Percentiles rank a stretch among this genome's conserved stretches.
Evolutionary conservation across 495 filamentous ascomycete genomes (phyloP).

Genomic region (Amphirosellinia nigrospora): DNA sequence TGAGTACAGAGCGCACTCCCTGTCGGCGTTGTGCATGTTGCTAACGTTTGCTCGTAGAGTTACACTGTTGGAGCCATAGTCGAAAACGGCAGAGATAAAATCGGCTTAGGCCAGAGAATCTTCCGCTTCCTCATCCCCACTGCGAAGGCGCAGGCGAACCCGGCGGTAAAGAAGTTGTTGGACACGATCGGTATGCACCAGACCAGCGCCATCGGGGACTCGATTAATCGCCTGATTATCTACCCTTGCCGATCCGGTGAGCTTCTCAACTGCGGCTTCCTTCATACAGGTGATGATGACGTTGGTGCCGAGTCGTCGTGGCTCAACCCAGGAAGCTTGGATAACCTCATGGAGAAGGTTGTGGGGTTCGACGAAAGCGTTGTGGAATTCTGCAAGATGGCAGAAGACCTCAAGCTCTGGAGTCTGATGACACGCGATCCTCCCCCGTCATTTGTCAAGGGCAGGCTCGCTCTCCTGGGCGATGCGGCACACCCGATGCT

Average conservation of each 20-base stretch:
- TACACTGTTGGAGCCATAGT: neutral
- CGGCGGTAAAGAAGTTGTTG: neutral
- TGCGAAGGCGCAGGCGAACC: slow-evolving; percentile 1
- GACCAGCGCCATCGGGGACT: neutral
- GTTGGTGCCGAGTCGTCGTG: neutral
- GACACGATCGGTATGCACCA: neutral
- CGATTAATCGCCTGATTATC: neutral
- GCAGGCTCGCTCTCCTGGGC: slow-evolving; percentile 51
- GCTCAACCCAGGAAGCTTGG: slow-evolving; percentile 4
- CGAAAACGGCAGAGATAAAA: neutral
- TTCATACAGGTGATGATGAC: neutral
- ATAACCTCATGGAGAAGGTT: neutral
- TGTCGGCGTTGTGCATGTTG: neutral
- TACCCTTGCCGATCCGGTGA: slow-evolving; percentile 15
- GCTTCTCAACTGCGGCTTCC: slow-evolving; percentile 5
- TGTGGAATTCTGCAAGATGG: slow-evolving; percentile 33
- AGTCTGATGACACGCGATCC: slow-evolving; percentile 47
- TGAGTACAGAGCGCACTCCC: slow-evolving; percentile 19
- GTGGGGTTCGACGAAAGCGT: neutral
- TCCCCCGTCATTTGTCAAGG: slow-evolving; percentile 44
- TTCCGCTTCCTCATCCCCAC: slow-evolving; percentile 1
- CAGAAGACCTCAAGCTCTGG: slow-evolving; percentile 53
- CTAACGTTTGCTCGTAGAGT: neutral
- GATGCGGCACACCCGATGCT: slow-evolving; percentile 61
- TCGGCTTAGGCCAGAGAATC: neutral